These are phyloP conservation scores for Buddleja alternifolia DNA, from an alignment of 257 asterid genomes.

Conservation along the genomic window DNA sequence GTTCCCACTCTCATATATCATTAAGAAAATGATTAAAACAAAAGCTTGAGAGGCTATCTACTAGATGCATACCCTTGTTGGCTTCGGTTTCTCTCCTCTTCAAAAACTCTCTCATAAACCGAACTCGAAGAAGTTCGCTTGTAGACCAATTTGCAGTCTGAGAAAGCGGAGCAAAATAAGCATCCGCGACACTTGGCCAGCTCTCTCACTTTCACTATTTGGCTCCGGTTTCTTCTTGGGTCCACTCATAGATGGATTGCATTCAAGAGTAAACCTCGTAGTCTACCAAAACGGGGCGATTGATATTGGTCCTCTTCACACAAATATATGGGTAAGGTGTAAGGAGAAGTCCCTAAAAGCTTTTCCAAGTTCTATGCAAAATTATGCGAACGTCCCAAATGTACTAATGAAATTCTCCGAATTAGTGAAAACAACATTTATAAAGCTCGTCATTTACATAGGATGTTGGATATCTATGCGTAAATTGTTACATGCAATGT, in stretches of 20 bases:
- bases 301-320: slow-evolving; percentile 74
- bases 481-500: too few relatives aligned
- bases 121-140: not conserved
- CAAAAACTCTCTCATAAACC: slow-evolving; percentile 17
- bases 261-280: slow-evolving; percentile 71
- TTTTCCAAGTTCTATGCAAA: not conserved
- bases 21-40: too few relatives aligned
- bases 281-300: slow-evolving; percentile 71
- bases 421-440: not conserved
- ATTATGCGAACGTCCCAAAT: too few relatives aligned
- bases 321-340: slow-evolving; percentile 69
- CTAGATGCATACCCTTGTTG: slow-evolving; percentile 30
- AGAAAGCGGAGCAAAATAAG: slow-evolving; percentile 26
- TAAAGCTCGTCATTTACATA: too few relatives aligned
- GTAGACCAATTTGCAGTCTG: slow-evolving; percentile 24
- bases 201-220: slow-evolving; percentile 48
- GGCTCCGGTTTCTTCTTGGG: slow-evolving; percentile 66
- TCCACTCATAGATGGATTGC: slow-evolving; percentile 75
- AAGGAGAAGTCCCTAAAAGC: not conserved
- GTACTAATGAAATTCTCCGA: too few relatives aligned
- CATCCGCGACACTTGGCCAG: slow-evolving; percentile 41
- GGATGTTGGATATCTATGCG: too few relatives aligned
- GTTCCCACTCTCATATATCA: too few relatives aligned
- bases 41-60: too few relatives aligned
- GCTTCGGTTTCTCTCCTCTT: slow-evolving; percentile 18